phyloP scores from a whole-genome alignment of 495 filamentous ascomycete genomes.

The Cercophora newfieldiana region DNA sequence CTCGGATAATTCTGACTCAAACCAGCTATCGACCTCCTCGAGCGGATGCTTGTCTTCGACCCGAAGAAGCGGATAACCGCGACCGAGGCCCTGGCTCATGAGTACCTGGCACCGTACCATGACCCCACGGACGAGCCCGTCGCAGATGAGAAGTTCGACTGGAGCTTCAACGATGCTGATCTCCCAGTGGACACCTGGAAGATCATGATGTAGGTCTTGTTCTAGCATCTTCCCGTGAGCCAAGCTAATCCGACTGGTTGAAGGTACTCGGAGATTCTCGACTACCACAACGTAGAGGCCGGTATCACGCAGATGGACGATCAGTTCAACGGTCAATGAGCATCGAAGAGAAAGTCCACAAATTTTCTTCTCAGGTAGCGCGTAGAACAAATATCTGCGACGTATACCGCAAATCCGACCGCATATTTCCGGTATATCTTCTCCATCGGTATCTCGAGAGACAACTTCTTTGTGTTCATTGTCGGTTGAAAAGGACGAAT shows the following conservation, averaged over 20 bases:
- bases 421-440: slow-evolving; percentile 16
- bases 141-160: slow-evolving; percentile 97
- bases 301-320: slow-evolving; percentile 36
- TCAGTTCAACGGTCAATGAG: slow-evolving; percentile 43
- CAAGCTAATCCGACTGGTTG: neutral
- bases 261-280: slow-evolving; percentile 99
- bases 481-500: slow-evolving; percentile 12
- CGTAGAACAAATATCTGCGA: too few species aligned
- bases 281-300: slow-evolving; percentile 94
- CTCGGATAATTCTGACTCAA: slow-evolving; percentile 11
- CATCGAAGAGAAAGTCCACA: neutral
- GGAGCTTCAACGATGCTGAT: slow-evolving; percentile 99
- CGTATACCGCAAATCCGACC: too few species aligned
- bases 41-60: slow-evolving; percentile 97
- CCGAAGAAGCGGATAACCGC: slow-evolving; percentile 89
- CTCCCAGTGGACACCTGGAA: slow-evolving; percentile 99
- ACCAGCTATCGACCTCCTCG: slow-evolving; percentile 86
- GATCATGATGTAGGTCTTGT: slow-evolving; percentile 88
- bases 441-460: slow-evolving; percentile 14
- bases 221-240: too few species aligned
- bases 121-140: slow-evolving; percentile 95
- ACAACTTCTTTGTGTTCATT: slow-evolving; percentile 11
- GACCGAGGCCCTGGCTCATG: slow-evolving; percentile 79
- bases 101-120: slow-evolving; percentile 94
- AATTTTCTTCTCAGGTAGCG: too few species aligned